Evolutionary conservation across 305 asterid species (phyloP).

Genomic region (Petunia hybrid): DNA sequence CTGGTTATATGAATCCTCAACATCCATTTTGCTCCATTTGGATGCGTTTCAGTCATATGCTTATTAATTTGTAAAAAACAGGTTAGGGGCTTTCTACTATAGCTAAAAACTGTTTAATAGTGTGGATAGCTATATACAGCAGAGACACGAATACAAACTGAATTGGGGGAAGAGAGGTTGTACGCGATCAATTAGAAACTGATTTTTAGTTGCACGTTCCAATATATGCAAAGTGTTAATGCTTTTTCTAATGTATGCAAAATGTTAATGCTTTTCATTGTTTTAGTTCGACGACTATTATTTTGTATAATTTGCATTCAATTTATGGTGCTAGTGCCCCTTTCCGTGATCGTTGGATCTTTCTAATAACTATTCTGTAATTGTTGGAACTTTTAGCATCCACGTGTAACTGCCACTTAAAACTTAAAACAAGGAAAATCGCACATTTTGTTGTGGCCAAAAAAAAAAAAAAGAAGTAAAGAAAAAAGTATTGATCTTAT

Average conservation of each 20-base stretch:
- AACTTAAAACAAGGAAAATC: background rate
- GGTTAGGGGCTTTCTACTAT: background rate
- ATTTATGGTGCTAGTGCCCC: background rate
- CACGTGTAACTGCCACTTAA: background rate
- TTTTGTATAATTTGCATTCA: background rate
- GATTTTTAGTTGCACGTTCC: constrained; percentile 4
- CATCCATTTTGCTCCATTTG: background rate
- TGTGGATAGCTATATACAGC: background rate
- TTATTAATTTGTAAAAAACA: background rate
- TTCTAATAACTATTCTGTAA: background rate
- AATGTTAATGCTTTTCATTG: constrained; percentile 16
- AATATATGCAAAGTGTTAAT: background rate
- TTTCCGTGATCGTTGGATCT: background rate
- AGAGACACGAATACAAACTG: constrained; percentile 1
- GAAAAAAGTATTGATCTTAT: background rate
- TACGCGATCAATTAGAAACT: background rate
- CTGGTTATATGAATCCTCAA: constrained; percentile 5
- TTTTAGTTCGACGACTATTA: background rate
- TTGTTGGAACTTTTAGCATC: constrained; percentile 21
- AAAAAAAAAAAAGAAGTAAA: background rate
- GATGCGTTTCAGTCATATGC: background rate
- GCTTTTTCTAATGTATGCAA: constrained; percentile 25
- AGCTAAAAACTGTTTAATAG: background rate
- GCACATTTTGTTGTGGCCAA: background rate
- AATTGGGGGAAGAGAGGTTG: background rate